Conservation (phyloP, 495 filamentous ascomycete genomes). For the Tuber umbilicatum region DNA sequence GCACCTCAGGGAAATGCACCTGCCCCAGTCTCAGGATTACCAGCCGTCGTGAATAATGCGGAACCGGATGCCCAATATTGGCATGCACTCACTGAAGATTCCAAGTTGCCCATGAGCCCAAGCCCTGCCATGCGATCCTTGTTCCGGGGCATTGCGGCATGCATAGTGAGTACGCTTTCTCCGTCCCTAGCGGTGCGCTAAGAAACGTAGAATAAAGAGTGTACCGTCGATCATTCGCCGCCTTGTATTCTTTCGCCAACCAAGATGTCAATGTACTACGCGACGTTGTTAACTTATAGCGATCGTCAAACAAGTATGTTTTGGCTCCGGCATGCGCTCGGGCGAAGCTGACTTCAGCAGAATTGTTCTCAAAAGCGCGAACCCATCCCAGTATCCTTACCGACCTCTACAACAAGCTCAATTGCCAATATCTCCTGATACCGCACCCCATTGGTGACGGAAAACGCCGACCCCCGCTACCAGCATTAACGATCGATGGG, state of each 20-base stretch:
- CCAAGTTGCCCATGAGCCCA: slow-evolving; percentile 17
- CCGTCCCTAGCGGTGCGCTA: background rate
- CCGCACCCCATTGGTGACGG: slow-evolving; percentile 21
- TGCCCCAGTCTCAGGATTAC: background rate
- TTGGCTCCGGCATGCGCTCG: background rate
- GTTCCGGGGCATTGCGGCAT: slow-evolving; percentile 28
- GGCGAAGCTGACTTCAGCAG: slow-evolving; percentile 5
- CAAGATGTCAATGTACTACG: slow-evolving; percentile 32
- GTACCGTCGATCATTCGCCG: slow-evolving; percentile 15
- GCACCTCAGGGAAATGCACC: background rate
- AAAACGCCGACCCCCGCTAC: slow-evolving; percentile 17
- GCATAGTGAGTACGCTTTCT: slow-evolving; percentile 18
- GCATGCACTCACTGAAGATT: slow-evolving; percentile 14
- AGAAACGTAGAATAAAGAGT: slow-evolving; percentile 23
- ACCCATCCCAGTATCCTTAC: slow-evolving; percentile 12
- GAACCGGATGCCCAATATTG: slow-evolving; percentile 14
- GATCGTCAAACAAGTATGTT: slow-evolving; percentile 21
- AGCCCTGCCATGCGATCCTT: slow-evolving; percentile 17
- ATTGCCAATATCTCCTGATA: slow-evolving; percentile 22
- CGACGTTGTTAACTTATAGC: slow-evolving; percentile 6
- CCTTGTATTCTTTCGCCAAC: slow-evolving; percentile 25
- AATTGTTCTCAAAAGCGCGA: slow-evolving; percentile 25
- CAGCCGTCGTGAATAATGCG: background rate
- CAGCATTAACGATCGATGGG: slow-evolving; percentile 25
- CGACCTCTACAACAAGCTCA: slow-evolving; percentile 18